These are phyloP conservation scores for Candida tetrigidarum DNA, from an alignment of 1,139 yeast genomes.

Conservation along the genomic window DNA sequence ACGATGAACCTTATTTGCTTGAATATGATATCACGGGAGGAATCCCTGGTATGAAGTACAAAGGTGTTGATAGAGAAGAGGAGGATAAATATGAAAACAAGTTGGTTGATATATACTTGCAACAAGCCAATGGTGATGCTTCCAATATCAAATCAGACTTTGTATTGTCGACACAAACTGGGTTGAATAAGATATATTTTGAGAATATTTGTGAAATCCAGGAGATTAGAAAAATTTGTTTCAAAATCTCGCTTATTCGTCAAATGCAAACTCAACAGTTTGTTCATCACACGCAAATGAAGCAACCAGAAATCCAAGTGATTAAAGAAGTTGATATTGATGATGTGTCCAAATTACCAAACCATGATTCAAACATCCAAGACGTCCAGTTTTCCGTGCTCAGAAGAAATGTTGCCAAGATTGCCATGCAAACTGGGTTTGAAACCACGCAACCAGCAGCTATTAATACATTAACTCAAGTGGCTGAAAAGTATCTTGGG, in stretches of 20 bases:
- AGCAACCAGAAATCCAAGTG: conserved; percentile 66
- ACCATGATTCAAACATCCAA: conserved; percentile 61
- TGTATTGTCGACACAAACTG: conserved; percentile 46
- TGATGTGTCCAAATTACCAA: conserved; percentile 71
- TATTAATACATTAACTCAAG: conserved; percentile 75
- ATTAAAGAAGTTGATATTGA: conserved; percentile 77
- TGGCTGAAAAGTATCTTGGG: conserved; percentile 79
- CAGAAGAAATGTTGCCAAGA: conserved; percentile 71
- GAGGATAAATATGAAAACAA: conserved; percentile 55
- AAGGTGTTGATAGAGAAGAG: conserved; percentile 52
- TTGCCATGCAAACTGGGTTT: conserved; percentile 93
- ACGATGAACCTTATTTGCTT: conserved; percentile 69
- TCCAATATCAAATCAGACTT: conserved; percentile 32
- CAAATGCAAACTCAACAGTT: conserved; percentile 89
- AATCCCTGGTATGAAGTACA: conserved; percentile 65
- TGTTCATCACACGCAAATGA: conserved; percentile 74
- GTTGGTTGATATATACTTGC: conserved; percentile 41
- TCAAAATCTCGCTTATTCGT: conserved; percentile 84
- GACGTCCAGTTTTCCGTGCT: conserved; percentile 69
- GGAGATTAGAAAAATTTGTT: conserved; percentile 84
- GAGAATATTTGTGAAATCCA: conserved; percentile 81
- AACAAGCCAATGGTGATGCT: conserved; percentile 34
- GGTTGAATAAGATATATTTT: conserved; percentile 63
- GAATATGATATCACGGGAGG: conserved; percentile 89
- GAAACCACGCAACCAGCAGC: conserved; percentile 84